Base-by-base conservation (phyloP, 768 basidiomycete genomes). In the Naematelia encephala region DNA sequence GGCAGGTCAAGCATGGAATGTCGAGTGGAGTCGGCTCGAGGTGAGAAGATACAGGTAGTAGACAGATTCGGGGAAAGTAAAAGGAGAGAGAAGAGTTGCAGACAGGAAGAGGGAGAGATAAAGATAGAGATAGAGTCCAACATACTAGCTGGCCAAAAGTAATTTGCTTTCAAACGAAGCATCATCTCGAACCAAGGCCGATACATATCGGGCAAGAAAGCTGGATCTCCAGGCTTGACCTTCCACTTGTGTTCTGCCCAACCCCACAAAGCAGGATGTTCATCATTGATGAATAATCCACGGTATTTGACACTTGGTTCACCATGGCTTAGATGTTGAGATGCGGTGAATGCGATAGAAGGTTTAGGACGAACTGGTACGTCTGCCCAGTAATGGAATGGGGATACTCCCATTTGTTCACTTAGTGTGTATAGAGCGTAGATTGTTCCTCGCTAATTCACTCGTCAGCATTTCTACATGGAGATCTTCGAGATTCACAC, bases 221-320 rank as follows among this genome's bases (percentile, higher is more conserved):
- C 84, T 2, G 84, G 82, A 19, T 81, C 80, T 0, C 82, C 80
- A 4, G 83, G 83, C 8, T 84, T 84, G 2, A 84, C 84, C 60
- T 86, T 85, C 11, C 84, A 87, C 66, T 84, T 85, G 61, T 84
- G 83, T 62, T 81, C 79, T 14, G 85, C 87, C 87, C 87, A 89
- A 63, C 82, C 84, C 61, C 84, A 83, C 50, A 88, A 69, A 27
- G 84, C 83, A 10, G 87, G 87, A 68, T 87, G 85, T 70, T 89
- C 87, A 63, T 89, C 87, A 70, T 89, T 89, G 60, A 89, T 75
- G 79, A 89, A 75, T 46, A 87, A 83, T 13, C 84, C 87, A 26
- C 87, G 82, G 65, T 85, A 87, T 68, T 86, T 84, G 56, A 88
- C 85, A 5, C 83, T 84, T 1, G 87, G 86, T 14, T 80, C 67